Conservation (phyloP, 306 rosid genomes). For the Lathyrus aphaca region DNA sequence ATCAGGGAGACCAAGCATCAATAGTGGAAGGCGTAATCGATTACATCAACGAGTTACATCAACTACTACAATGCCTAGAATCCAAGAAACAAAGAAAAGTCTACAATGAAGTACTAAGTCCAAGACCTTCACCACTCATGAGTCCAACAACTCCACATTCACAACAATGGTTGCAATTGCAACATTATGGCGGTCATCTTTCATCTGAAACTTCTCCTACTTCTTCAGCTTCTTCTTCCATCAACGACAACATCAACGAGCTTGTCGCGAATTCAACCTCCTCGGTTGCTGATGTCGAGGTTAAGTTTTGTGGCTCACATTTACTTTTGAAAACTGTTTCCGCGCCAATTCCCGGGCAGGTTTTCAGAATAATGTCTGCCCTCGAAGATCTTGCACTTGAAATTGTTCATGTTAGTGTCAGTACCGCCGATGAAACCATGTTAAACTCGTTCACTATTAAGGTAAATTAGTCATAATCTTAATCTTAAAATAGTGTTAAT, state of each 20-base stretch:
- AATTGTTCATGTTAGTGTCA: constrained; percentile 59
- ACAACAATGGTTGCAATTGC: constrained; percentile 56
- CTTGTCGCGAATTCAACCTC: constrained; percentile 72
- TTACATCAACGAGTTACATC: constrained; percentile 89
- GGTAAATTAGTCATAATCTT: constrained; percentile 44
- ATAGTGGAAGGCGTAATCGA: constrained; percentile 93
- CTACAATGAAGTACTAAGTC: constrained; percentile 84
- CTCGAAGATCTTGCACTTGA: constrained; percentile 73
- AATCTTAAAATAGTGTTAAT: not conserved
- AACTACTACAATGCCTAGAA: constrained; percentile 79
- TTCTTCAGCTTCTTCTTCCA: constrained; percentile 59
- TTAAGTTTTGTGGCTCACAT: constrained; percentile 80
- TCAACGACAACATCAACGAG: constrained; percentile 61
- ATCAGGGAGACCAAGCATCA: constrained; percentile 96
- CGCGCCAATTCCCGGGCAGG: constrained; percentile 69
- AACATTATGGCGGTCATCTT: not conserved
- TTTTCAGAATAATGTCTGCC: constrained; percentile 58
- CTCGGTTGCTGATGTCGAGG: constrained; percentile 72
- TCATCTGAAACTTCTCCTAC: constrained; percentile 76
- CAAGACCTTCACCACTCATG: constrained; percentile 61
- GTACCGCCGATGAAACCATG: constrained; percentile 61
- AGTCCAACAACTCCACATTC: constrained; percentile 91
- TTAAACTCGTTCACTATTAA: constrained; percentile 75
- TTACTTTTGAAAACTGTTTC: constrained; percentile 68
- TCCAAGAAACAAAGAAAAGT: constrained; percentile 89